Base-by-base conservation (phyloP, 2,329 filamentous ascomycete genomes). In the Aspergillus versicolor region DNA sequence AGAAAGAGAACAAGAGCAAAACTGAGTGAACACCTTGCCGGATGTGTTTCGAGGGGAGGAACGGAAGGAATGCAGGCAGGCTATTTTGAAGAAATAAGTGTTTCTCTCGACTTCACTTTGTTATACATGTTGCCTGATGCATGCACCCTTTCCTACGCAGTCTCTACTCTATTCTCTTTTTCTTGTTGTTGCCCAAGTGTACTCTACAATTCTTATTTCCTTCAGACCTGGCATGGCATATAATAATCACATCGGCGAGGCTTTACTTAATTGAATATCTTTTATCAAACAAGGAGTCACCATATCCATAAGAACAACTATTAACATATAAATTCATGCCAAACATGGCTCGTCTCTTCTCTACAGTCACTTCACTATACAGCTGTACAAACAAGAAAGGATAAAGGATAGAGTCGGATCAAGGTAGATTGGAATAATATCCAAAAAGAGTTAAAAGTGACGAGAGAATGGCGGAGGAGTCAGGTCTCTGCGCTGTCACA, bases 331-430 rank as follows among this genome's bases (percentile, higher is more conserved):
- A 37, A 52, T 52, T 58, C 52, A 37, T 55, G 21, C 44, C 50
- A 43, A 52, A 45, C 50, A 46, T 53, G 45, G 50, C 55, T 54
- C 50, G 45, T 57, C 43, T 21, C 40, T 48, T 57, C 54, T 53
- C 45, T 61, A 65, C 61, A 19, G 58, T 44, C 60, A 48, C 59
- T 47, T 46, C 56, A 63, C 51, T 65, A 65, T 65, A 64, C 63
- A 67, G 60, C 61, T 67, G 62, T 65, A 67, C 62, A 66, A 52
- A 56, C 34, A 47, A 44, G 54, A 32, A 41, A 21, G 53, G 30
- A 46, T 44, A 42, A 41, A 52, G 34, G 47, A 52, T 51, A 52
- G 54, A 56, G 56, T 53, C 59, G 56, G 52, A 54, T 50, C 44
- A 54, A 44, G 41, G 41, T 24, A 50, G 37, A 50, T 30, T 41